Base-by-base conservation (phyloP, 352 stramenopile species). In the Pythium coloratum region DNA sequence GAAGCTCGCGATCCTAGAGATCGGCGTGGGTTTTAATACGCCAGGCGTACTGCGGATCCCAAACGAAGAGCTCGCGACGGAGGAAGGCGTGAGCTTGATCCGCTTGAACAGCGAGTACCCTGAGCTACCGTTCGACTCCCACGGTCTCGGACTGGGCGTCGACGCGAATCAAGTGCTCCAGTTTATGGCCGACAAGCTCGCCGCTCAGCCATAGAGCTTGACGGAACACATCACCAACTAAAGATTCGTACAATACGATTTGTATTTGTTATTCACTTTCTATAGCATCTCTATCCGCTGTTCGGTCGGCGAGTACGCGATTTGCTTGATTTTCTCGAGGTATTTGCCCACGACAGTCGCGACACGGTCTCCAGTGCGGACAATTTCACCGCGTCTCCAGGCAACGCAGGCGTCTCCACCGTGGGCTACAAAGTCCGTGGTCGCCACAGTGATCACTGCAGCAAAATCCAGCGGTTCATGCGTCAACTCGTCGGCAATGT, bases 11-110 rank as follows among this genome's bases (percentile, higher is more conserved):
- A 82, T 91, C 18, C 72, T 91, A 14, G 82, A 93, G 56, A 64
- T 93, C 38, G 85, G 85, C 20, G 81, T 76, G 36, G 81, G 85
- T 4, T 91, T 89, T 68, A 93, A 91, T 62, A 93, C 85, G 0
- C 85, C 82, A 0, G 79, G 69, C 2, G 81, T 93, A 13, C 55
- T 90, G 13, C 76, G 82, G 1, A 63, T 89, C 16, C 82, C 82
- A 1, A 77, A 89, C 42, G 82, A 93, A 54, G 70, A 71, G 2
- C 60, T 90, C 55, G 78, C 78, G 5, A 66, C 69, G 9, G 58
- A 66, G 3, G 60, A 83, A 13, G 75, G 75, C n/a, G 81, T 86
- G 20, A 65, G 66, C 18, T 72, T 93, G 50, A 65, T 93, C 12
- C 79, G 84, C 28, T 68, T 93, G 3, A 91, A 93, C 50, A 68